A percentile compares a stretch with the other conserved stretches of the same genome.
phyloP scores from a whole-genome alignment of 2,329 filamentous ascomycete genomes.

The Penicillium psychrosexuale region DNA sequence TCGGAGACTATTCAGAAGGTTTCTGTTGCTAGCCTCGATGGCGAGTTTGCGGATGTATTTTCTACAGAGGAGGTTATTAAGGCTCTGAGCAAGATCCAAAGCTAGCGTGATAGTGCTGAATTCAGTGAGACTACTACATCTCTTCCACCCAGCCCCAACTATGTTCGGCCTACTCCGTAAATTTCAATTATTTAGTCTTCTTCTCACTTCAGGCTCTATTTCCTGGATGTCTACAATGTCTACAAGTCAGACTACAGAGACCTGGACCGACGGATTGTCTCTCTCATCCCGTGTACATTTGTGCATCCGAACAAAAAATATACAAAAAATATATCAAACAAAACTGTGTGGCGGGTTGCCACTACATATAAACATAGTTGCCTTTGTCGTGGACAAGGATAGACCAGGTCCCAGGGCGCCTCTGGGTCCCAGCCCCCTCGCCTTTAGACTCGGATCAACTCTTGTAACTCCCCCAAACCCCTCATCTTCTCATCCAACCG shows the following conservation, averaged over 20 bases:
- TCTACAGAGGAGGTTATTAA: conserved; percentile 38
- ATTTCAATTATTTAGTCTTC: background rate
- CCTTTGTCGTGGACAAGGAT: background rate
- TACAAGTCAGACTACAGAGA: background rate
- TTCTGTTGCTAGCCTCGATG: conserved; percentile 45
- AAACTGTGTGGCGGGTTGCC: conserved; percentile 2
- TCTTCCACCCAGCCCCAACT: too few relatives aligned
- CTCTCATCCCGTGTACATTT: conserved; percentile 1
- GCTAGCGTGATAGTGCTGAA: background rate
- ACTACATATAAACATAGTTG: background rate
- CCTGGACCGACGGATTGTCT: background rate
- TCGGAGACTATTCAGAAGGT: conserved; percentile 48
- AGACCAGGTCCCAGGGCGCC: background rate
- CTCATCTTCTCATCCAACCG: too few relatives aligned
- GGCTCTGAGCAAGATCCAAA: conserved; percentile 18
- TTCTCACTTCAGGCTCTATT: background rate
- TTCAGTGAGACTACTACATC: background rate
- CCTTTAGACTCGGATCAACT: conserved; percentile 1
- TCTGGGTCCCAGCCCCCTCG: background rate
- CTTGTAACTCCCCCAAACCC: background rate
- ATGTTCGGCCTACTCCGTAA: too few relatives aligned
- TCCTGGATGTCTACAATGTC: background rate
- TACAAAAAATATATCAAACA: background rate
- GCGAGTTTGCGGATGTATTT: conserved; percentile 46
- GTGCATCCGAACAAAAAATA: background rate